A percentile compares a stretch with the other conserved stretches of the same genome.
Evolutionary conservation across 768 basidiomycete genomes (phyloP).

Genomic region (Dentipellis fragilis): DNA sequence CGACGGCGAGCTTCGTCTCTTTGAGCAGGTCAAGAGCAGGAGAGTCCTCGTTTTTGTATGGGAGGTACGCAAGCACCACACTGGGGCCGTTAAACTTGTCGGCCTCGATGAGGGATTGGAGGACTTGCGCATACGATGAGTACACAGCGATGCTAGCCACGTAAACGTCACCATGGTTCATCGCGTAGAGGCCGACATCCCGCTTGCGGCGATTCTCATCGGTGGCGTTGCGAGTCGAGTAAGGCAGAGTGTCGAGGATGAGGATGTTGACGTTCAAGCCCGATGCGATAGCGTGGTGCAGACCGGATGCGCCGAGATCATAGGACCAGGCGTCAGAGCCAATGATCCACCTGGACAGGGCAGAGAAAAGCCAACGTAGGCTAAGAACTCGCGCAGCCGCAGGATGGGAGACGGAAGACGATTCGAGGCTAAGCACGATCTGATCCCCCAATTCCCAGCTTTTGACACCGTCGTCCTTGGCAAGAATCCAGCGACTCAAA

Average conservation of each 20-base stretch:
- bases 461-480: conserved; percentile 59
- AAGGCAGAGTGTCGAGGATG: conserved; percentile 87
- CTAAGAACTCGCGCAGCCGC: conserved; percentile 48
- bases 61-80: conserved; percentile 89
- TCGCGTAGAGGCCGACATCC: conserved; percentile 94
- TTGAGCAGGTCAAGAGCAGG: conserved; percentile 87
- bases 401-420: conserved; percentile 27
- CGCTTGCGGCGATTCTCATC: conserved; percentile 81
- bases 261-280: conserved; percentile 90
- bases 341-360: conserved; percentile 88
- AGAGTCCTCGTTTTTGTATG: conserved; percentile 68
- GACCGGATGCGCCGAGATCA: conserved; percentile 89
- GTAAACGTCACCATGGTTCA: conserved; percentile 96
- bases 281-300: conserved; percentile 91
- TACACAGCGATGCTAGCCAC: conserved; percentile 94
- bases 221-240: conserved; percentile 60
- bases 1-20: conserved; percentile 94
- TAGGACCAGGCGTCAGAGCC: conserved; percentile 98
- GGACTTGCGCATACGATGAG: conserved; percentile 89
- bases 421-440: conserved; percentile 41
- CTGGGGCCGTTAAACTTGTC: conserved; percentile 85
- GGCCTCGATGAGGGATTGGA: conserved; percentile 86
- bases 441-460: conserved; percentile 49
- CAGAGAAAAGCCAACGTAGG: conserved; percentile 51
- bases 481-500: conserved; percentile 71